Evolutionary conservation across 2,329 filamentous ascomycete species (phyloP), one percentile per base, ranked within the genome.

Genomic region (Neonectria hederae): DNA sequence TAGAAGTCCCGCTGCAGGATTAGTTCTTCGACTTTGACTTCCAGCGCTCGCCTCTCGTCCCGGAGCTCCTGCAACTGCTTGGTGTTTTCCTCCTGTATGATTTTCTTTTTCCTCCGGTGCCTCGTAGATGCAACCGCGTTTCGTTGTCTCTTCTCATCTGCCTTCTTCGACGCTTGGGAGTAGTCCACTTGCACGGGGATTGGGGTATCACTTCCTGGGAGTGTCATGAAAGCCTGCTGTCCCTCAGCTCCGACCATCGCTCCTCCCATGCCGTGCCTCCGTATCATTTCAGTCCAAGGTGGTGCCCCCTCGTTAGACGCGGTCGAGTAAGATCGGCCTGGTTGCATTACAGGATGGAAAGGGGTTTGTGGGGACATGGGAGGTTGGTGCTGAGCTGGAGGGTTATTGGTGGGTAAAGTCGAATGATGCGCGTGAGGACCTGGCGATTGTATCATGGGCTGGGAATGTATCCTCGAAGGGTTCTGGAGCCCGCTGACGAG

Each of bases 91-190:
- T 87, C 87, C 76, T 95, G 92, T 76, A 91, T 90, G 74, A 94
- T 92, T 80, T 97, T 97, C 74, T 93, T 89, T 64, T 94, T 87
- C 74, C 90, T 88, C 59, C 93, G 87, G 69, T 97, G 96, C 63
- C 93, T 86, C 52, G 92, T 92, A 61, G 93, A 97, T 6, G 93
- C 93, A 52, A 92, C 92, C 43, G 93, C 93, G 74, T 97, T 97
- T 55, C 93, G 87, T 76, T 91, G 90, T 60, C 93, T 86, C 80
- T 96, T 97, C 77, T 97, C 92, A 73, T 96, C 92, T 42, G 92
- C 92, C 72, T 92, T 89, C 69, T 90, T 90, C 13, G 93, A 97
- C 13, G 91, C 93, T 72, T 93, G 91, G 70, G 93, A 91, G 46
- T 92, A 89, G 75, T 97, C 93, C 10, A 95, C 89, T 14, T 90